phyloP scores from a whole-genome alignment of 371 early-diverging fungal species.

The Mortierella sp. region DNA sequence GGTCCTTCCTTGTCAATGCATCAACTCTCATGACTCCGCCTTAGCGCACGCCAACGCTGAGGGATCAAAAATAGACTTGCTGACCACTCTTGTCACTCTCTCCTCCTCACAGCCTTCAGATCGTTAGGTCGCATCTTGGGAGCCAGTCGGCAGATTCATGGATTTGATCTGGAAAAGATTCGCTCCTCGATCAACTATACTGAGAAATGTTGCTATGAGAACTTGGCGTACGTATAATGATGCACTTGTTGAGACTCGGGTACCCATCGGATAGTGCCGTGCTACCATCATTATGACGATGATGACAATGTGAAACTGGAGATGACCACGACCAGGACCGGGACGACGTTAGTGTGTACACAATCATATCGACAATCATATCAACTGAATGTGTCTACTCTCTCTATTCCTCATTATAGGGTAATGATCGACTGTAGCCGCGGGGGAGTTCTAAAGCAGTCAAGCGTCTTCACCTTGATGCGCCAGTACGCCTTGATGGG shows the following conservation, averaged over 20 bases:
- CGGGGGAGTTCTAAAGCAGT: slow-evolving; percentile 75
- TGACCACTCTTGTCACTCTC: background rate
- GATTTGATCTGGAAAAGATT: slow-evolving; percentile 54
- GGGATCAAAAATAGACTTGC: background rate
- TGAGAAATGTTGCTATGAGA: slow-evolving; percentile 78
- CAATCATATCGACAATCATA: no score
- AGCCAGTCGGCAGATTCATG: slow-evolving; percentile 60
- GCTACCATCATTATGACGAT: slow-evolving; percentile 1
- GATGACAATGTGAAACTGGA: slow-evolving; percentile 6
- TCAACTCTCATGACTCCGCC: background rate
- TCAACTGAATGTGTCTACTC: background rate
- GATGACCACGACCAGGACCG: background rate
- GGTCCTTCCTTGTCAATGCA: background rate
- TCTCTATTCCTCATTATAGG: slow-evolving; percentile 36
- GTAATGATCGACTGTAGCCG: slow-evolving; percentile 91
- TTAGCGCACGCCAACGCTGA: no score
- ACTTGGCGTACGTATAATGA: slow-evolving; percentile 48
- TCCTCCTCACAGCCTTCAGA: slow-evolving; percentile 71
- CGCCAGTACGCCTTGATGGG: slow-evolving; percentile 85
- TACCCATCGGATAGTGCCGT: no score
- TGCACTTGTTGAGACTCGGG: no score
- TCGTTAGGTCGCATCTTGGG: slow-evolving; percentile 80
- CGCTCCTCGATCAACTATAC: slow-evolving; percentile 61
- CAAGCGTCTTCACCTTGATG: slow-evolving; percentile 71
- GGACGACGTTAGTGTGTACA: no score